Evolutionary conservation across 345 rosid genomes (phyloP).

Genomic region (Citrus mangshanensis): DNA sequence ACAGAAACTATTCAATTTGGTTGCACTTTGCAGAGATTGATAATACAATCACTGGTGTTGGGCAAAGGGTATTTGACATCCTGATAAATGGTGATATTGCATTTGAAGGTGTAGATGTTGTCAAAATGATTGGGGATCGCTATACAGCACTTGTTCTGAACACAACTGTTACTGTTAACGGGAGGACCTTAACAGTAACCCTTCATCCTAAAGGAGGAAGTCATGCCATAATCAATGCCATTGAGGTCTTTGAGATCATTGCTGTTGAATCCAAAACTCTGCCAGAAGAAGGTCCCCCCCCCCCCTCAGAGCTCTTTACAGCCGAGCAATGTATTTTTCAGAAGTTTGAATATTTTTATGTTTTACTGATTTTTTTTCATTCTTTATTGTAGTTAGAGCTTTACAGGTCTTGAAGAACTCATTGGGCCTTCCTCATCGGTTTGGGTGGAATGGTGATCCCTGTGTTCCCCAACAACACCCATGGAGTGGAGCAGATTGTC

Average conservation of each 20-base stretch:
- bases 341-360: conserved; percentile 4
- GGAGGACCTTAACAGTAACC: conserved; percentile 71
- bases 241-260: conserved; percentile 85
- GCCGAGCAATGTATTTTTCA: conserved; percentile 1
- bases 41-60: conserved; percentile 48
- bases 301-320: not conserved
- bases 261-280: conserved; percentile 67
- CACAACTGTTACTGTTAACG: conserved; percentile 67
- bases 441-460: conserved; percentile 99
- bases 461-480: conserved; percentile 99
- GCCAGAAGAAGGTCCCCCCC: conserved; percentile 58
- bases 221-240: conserved; percentile 78
- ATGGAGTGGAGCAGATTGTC: conserved; percentile 95
- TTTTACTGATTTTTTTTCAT: conserved; percentile 18
- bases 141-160: conserved; percentile 81
- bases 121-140: conserved; percentile 62
- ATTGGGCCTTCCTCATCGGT: conserved; percentile 77
- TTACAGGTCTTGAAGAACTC: conserved; percentile 67
- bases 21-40: conserved; percentile 96
- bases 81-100: conserved; percentile 61
- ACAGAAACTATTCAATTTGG: conserved; percentile 88
- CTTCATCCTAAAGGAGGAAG: conserved; percentile 63
- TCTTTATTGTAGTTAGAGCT: conserved; percentile 56
- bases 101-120: conserved; percentile 60
- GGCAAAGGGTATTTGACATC: conserved; percentile 79